Base-by-base conservation (phyloP, 2,329 filamentous ascomycete genomes). In the Ascochyta pisi region DNA sequence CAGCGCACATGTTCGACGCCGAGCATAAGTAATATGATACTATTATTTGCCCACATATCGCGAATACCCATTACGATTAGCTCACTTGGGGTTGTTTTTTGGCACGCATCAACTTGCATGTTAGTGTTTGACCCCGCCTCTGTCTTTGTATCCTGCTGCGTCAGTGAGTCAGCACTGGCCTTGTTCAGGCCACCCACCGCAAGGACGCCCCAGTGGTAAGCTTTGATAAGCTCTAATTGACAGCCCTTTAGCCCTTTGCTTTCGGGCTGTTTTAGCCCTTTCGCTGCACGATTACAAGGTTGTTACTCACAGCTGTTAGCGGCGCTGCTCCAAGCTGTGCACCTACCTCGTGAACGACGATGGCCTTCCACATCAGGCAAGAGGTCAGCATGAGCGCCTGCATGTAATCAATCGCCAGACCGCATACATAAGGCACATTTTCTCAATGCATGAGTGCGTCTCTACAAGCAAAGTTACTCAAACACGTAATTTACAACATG, bases 231-330 rank as follows among this genome's bases (percentile, higher is more conserved):
- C 27, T 45, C 19, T 16, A 29, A 3, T 13, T 16, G 43, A 24
- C 39, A 44, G 43, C 54, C 48, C 54, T 52, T 49, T 16, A 43
- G 54, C 50, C 44, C 50, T 54, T 31, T 31, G 12, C 3, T 13
- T 13, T 13, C 13, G 29, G 3, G 12, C 10, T 31, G 12, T 6
- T 12, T 31, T 12, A 31, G 54, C 51, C 44, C 51, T 54, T 54
- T 49, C 31, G 12, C 37, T 46, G n/a, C 19, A 26, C 6, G n/a
- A 6, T 16, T 0, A 33, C 16, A 52, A 33, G 38, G 42, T 24
- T 35, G 15, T 2, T 26, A 9, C 22, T 29, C 22, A 35, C 6
- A 6, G 22, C 6, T 5, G 26, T 24, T 12, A 22, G 39, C 23
- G 27, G 22, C 46, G n/a, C 13, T 39, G 12, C n/a, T 12, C 33